Evolutionary conservation across 306 rosid species (phyloP), one percentile per base, ranked within the genome.

Genomic region (Castanea crenata): DNA sequence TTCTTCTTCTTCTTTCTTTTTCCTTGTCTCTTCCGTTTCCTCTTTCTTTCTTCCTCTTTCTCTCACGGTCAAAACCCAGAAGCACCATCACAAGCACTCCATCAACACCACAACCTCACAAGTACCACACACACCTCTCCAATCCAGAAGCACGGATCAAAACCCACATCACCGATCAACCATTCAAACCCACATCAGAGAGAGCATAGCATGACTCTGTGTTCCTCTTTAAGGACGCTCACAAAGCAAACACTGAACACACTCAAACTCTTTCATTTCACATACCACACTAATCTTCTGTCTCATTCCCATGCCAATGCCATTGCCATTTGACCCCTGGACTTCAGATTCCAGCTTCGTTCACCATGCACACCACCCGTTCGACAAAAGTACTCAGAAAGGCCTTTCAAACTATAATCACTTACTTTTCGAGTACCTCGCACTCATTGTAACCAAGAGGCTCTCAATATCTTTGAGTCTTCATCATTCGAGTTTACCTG

Each of bases 351-450:
- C 64, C 1, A 16, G 18, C 32, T 19, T 29, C 14, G 4, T 49
- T 75, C 15, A 4, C 15, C 61, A 2, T 74, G 92, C 90, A 69
- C 91, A 70, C 13, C 77, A 88, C 27, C 20, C 79, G 97, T 88
- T 92, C 91, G 93, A 91, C 54, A 44, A 75, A 88, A 87, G 46
- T 84, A 87, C 90, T 35, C 86, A 57, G 0, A 77, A 83, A 83
- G 81, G 38, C 73, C 79, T 79, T 62, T 79, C 71, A 31, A 77
- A 82, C 2, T 74, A 74, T 73, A 90, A 80, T 78, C 83, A 67
- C 79, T 68, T 88, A 78, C 92, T 92, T 69, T 88, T 89, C 57
- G 76, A 80, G 20, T 83, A 82, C 75, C 90, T 55, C 89, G 86
- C 54, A 74, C 59, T 74, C 87, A 69, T 61, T 83, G 82, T 69